Percentiles rank a stretch among this genome's conserved stretches.
Evolutionary conservation across 2,329 filamentous ascomycete species (phyloP).

Genomic region (Neonectria coccinea): DNA sequence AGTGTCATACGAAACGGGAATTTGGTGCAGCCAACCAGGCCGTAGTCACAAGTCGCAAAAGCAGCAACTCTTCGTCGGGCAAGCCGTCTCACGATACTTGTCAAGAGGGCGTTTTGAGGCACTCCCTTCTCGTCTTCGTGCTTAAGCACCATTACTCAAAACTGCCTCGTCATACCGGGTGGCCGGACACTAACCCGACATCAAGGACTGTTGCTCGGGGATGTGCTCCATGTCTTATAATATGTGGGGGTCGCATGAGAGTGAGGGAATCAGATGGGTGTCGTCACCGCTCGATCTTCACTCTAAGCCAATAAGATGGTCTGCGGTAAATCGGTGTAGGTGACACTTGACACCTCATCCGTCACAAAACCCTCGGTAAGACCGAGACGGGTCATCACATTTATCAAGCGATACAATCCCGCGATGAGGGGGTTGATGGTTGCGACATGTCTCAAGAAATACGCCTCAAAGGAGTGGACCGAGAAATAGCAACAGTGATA

Average conservation of each 20-base stretch:
- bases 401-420: slow-evolving; percentile 20
- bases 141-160: not conserved
- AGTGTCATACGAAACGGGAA: slow-evolving; percentile 33
- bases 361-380: slow-evolving; percentile 22
- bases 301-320: slow-evolving; percentile 13
- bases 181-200: not conserved
- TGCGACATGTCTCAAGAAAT: not conserved
- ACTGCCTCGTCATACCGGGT: not conserved
- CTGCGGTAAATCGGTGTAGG: slow-evolving; percentile 1
- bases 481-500: not conserved
- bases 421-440: not conserved
- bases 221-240: not conserved
- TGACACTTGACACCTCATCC: slow-evolving; percentile 20
- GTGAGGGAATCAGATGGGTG: not conserved
- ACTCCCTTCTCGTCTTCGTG: not conserved
- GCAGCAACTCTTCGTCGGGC: not conserved
- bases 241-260: slow-evolving; percentile 4
- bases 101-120: slow-evolving; percentile 2
- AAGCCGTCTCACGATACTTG: slow-evolving; percentile 9
- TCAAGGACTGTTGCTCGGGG: not conserved
- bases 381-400: slow-evolving; percentile 6
- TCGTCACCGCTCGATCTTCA: not conserved
- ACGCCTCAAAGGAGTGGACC: not conserved
- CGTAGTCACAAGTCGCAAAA: not conserved
- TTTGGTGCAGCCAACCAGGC: slow-evolving; percentile 20